These are phyloP conservation scores for Aspergillus sclerotioniger DNA, from an alignment of 495 filamentous ascomycete genomes.

Conservation along the genomic window DNA sequence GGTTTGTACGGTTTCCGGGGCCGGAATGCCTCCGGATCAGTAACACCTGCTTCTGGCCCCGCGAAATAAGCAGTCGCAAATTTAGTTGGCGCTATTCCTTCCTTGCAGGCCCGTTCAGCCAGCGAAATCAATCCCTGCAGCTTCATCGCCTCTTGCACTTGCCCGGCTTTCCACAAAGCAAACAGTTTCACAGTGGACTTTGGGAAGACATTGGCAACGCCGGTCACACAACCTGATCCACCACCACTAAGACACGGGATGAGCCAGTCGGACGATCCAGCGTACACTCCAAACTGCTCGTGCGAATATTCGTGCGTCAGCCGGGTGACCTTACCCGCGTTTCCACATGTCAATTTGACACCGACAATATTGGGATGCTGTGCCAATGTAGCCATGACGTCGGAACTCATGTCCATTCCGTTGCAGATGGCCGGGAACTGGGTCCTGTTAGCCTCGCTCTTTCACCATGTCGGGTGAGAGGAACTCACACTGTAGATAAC, in stretches of 20 bases:
- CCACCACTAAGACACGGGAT: conserved; percentile 50
- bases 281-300: conserved; percentile 57
- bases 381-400: conserved; percentile 48
- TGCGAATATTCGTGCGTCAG: conserved; percentile 48
- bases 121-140: conserved; percentile 71
- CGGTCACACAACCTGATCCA: conserved; percentile 61
- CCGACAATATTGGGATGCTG: conserved; percentile 55
- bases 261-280: conserved; percentile 64
- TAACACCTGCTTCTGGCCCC: conserved; percentile 25
- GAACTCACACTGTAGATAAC: conserved; percentile 53
- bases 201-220: conserved; percentile 67
- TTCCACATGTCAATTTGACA: conserved; percentile 65
- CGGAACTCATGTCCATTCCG: conserved; percentile 61
- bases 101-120: conserved; percentile 80
- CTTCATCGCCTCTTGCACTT: conserved; percentile 60
- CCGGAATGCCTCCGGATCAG: conserved; percentile 21
- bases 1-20: conserved; percentile 25
- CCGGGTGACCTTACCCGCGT: conserved; percentile 57
- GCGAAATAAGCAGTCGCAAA: conserved; percentile 50
- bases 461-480: neutral
- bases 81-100: conserved; percentile 67
- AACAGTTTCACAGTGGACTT: conserved; percentile 62
- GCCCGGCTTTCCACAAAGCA: conserved; percentile 61
- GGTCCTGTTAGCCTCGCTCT: neutral
- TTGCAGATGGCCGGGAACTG: conserved; percentile 67